A percentile compares a stretch with the other conserved stretches of the same genome.
These are phyloP conservation scores for Aspergillus oerlinghausenensis DNA, from an alignment of 2,329 filamentous ascomycete species.

Conservation along the genomic window DNA sequence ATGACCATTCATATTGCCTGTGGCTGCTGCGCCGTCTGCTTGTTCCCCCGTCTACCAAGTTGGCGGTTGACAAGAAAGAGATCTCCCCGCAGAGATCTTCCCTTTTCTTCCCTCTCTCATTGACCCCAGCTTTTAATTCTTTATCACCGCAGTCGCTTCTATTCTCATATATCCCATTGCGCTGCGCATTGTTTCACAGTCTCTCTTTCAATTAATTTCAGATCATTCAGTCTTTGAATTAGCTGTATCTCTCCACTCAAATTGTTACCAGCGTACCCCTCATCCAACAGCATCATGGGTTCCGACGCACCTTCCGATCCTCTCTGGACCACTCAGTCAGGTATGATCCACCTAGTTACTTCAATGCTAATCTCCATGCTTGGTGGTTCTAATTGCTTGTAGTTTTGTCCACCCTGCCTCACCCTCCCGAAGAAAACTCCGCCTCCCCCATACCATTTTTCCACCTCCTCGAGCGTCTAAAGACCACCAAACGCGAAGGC, in stretches of 20 bases:
- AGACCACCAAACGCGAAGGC: constrained; percentile 93
- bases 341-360: constrained; percentile 15
- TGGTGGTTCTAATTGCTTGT: not conserved
- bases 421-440: constrained; percentile 56
- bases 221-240: not conserved
- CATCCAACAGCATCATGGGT: constrained; percentile 18
- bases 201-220: not conserved
- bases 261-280: not conserved
- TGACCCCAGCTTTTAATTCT: not conserved
- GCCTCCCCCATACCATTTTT: constrained; percentile 84
- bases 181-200: not conserved
- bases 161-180: not conserved
- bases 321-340: constrained; percentile 34
- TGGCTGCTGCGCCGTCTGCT: not conserved
- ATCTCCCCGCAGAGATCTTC: constrained; percentile 4
- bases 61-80: not conserved
- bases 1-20: not conserved
- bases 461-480: constrained; percentile 87
- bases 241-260: not conserved
- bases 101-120: constrained; percentile 2
- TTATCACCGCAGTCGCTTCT: not conserved
- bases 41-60: not conserved
- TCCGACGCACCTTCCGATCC: constrained; percentile 23
- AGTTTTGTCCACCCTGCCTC: constrained; percentile 63
- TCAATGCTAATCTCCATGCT: not conserved